Conservation (phyloP, 768 basidiomycete genomes). For the Boletus rubescentipes region DNA sequence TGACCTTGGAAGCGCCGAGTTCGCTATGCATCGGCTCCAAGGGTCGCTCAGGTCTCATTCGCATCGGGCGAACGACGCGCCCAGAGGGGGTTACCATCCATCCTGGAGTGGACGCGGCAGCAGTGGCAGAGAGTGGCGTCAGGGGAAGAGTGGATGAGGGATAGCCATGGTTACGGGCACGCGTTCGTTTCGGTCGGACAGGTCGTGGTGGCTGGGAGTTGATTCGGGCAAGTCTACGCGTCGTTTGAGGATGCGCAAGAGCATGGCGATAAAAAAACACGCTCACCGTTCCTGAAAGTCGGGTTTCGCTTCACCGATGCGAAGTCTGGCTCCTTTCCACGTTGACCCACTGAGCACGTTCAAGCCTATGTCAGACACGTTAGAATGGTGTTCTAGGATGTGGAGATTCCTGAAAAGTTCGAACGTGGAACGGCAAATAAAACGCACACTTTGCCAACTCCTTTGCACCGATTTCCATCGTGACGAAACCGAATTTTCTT, state of each 20-base stretch:
- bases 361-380: constrained; percentile 48
- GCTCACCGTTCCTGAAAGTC: constrained; percentile 63
- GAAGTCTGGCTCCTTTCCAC: constrained; percentile 85
- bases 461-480: constrained; percentile 44
- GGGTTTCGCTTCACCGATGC: constrained; percentile 81
- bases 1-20: constrained; percentile 2
- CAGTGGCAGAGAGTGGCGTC: constrained; percentile 58
- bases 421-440: not conserved
- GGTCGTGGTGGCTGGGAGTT: constrained; percentile 26
- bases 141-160: constrained; percentile 65
- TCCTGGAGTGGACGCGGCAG: constrained; percentile 53
- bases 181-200: constrained; percentile 43
- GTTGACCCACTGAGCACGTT: constrained; percentile 76
- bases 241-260: not conserved
- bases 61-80: constrained; percentile 61
- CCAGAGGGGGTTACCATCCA: constrained; percentile 74
- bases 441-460: constrained; percentile 65
- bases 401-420: not conserved
- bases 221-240: constrained; percentile 10
- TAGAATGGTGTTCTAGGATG: not conserved
- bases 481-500: constrained; percentile 72
- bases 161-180: constrained; percentile 35
- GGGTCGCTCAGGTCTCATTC: constrained; percentile 69
- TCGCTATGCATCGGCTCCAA: constrained; percentile 34
- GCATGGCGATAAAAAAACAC: not conserved